Percentiles rank a stretch among this genome's conserved stretches.
Evolutionary conservation across 2,329 filamentous ascomycete genomes (phyloP).

Genomic region (Exophiala aquamarina): DNA sequence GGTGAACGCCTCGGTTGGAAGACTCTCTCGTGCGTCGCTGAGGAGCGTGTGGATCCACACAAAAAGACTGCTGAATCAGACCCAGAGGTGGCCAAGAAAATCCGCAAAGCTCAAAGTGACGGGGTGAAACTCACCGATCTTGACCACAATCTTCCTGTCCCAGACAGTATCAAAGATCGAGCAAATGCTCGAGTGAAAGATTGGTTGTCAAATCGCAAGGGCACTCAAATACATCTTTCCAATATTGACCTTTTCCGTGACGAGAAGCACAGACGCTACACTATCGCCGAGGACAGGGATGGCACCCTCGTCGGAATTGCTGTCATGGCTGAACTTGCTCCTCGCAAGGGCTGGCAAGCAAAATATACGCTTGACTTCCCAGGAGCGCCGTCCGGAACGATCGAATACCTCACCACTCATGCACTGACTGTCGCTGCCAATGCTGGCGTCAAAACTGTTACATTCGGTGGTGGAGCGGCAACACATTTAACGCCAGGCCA

Average conservation of each 20-base stretch:
- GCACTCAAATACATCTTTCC: conserved; percentile 84
- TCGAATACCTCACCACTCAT: conserved; percentile 77
- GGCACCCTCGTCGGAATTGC: conserved; percentile 74
- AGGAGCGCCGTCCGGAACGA: conserved; percentile 77
- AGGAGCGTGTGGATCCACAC: conserved; percentile 78
- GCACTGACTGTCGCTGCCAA: conserved; percentile 63
- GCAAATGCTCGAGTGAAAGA: conserved; percentile 72
- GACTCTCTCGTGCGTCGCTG: conserved; percentile 81
- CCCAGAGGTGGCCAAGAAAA: conserved; percentile 69
- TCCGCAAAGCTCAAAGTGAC: conserved; percentile 76
- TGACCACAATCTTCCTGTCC: conserved; percentile 61
- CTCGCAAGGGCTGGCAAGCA: conserved; percentile 84
- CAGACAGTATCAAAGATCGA: conserved; percentile 66
- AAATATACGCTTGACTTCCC: conserved; percentile 97
- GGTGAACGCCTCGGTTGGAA: conserved; percentile 82
- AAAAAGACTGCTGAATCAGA: conserved; percentile 68
- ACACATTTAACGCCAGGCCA: conserved; percentile 73
- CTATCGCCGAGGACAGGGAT: conserved; percentile 72
- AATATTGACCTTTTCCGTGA: conserved; percentile 89
- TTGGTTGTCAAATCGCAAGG: conserved; percentile 79
- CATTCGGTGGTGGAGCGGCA: conserved; percentile 82
- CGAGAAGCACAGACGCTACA: conserved; percentile 78
- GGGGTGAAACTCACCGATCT: conserved; percentile 78
- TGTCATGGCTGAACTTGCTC: conserved; percentile 78
- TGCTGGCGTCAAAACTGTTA: conserved; percentile 66